Base-by-base conservation (phyloP, 2,329 filamentous ascomycete species). In the Ophiocordyceps unilateralis region DNA sequence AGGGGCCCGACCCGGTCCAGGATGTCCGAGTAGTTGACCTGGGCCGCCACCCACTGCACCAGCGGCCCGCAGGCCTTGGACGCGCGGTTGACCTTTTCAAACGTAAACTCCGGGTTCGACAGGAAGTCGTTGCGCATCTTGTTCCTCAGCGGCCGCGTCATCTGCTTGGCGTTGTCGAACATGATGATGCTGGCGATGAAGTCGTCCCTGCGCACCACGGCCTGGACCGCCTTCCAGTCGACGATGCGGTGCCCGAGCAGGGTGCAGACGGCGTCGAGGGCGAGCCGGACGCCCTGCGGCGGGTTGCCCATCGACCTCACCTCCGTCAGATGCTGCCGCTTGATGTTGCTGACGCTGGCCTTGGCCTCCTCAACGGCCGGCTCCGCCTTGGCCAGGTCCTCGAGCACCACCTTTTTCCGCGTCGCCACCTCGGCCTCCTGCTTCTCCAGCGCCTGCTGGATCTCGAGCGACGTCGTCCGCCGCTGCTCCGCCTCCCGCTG, bases 181-280 rank as follows among this genome's bases (percentile, higher is more conserved):
- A 86, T 87, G 60, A 96, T 83, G 55, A 98, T 98, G 63, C 85
- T 95, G 41, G 87, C 84, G 62, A 98, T 96, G 63, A 98, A 98
- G 57, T 96, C 89, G 55, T 96, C 91, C 45, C 78, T 78, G 53
- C 89, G 84, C 46, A 98, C 78, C 48, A 96, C 83, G 42, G 74
- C 80, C 59, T 93, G 83, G 46, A 96, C 86, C 12, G 77, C 79
- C 67, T 88, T 94, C 91, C 91, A 98, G 57, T 83, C 85, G 45
- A 80, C 76, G 47, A 86, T 81, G 60, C 83, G 91, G 65, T 96
- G 86, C 14, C 89, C 89, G 43, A 98, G 76, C 40, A 98, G 67
- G 1, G 88, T 91, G 66, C 91, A 96, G 6, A 98, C 93, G n/a
- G 91, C 85, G 58, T 96, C 89, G 45, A 98, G 72, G 2, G 91